Conservation (phyloP, 1,139 yeast species). For the Nakaseomyces glabratus region DNA sequence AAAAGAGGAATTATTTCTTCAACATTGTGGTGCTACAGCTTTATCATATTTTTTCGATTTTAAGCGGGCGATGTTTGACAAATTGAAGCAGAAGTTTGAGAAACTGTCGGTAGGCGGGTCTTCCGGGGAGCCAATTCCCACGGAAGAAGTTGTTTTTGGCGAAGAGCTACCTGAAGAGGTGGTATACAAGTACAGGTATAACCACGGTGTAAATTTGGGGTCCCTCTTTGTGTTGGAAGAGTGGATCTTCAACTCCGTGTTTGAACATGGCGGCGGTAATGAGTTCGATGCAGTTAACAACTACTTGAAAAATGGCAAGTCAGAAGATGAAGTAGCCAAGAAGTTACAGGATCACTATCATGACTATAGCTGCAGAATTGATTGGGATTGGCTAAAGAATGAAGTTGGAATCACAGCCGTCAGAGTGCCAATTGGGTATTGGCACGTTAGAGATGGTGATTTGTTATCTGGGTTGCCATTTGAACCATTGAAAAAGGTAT, state of each 20-base stretch:
- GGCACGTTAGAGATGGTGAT: slow-evolving; percentile 65
- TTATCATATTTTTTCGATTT: too few relatives aligned
- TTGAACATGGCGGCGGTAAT: slow-evolving; percentile 35
- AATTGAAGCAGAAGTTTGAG: slow-evolving; percentile 5
- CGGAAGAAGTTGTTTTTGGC: slow-evolving; percentile 14
- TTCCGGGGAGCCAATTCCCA: slow-evolving; percentile 27
- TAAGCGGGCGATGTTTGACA: neutral
- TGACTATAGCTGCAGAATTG: slow-evolving; percentile 46
- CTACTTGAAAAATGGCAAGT: slow-evolving; percentile 37
- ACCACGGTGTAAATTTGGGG: slow-evolving; percentile 84
- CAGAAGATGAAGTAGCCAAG: slow-evolving; percentile 46
- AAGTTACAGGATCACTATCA: slow-evolving; percentile 64
- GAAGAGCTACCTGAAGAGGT: slow-evolving; percentile 17
- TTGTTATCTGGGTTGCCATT: slow-evolving; percentile 52
- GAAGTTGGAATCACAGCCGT: slow-evolving; percentile 63
- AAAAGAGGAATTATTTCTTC: too few relatives aligned
- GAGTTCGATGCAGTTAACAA: slow-evolving; percentile 68
- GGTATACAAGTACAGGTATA: slow-evolving; percentile 56
- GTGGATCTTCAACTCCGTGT: slow-evolving; percentile 53
- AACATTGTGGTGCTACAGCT: too few relatives aligned
- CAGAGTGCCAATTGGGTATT: slow-evolving; percentile 84
- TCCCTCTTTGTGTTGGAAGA: slow-evolving; percentile 74
- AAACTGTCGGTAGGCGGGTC: slow-evolving; percentile 15
- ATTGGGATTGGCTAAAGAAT: slow-evolving; percentile 64
- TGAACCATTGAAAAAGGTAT: slow-evolving; percentile 45